A percentile compares a stretch with the other conserved stretches of the same genome.
Conservation (phyloP, 306 rosid species). For the Trifolium repens region DNA sequence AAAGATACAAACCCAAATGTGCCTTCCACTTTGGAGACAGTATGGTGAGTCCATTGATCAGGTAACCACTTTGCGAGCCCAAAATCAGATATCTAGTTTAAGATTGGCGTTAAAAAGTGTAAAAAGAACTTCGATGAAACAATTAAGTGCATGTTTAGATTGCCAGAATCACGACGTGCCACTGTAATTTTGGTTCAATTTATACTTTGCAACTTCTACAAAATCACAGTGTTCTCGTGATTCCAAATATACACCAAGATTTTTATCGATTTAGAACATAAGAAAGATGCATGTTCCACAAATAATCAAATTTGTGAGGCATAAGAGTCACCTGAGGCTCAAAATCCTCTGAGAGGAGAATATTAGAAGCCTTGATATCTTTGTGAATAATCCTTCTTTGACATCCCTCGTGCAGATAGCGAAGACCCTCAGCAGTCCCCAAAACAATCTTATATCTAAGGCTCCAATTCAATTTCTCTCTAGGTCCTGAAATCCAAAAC, state of each 20-base stretch:
- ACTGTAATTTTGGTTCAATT: not conserved
- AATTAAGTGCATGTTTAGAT: not conserved
- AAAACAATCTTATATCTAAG: conserved; percentile 70
- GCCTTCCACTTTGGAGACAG: conserved; percentile 90
- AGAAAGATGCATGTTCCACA: conserved; percentile 3
- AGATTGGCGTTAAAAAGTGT: conserved; percentile 39
- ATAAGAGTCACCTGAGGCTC: conserved; percentile 77
- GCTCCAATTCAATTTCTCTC: conserved; percentile 82
- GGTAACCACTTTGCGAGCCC: conserved; percentile 99
- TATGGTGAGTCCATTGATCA: conserved; percentile 96
- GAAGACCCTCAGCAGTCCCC: conserved; percentile 91
- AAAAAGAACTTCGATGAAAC: conserved; percentile 21
- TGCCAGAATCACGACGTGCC: not conserved
- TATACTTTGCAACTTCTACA: not conserved
- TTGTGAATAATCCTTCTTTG: conserved; percentile 97
- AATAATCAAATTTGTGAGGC: conserved; percentile 20
- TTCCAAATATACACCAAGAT: not conserved
- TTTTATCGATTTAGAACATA: conserved; percentile 23
- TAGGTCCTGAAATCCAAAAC: conserved; percentile 56
- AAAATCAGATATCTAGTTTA: conserved; percentile 85
- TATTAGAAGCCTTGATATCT: conserved; percentile 96
- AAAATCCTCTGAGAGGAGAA: conserved; percentile 84
- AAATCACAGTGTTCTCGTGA: not conserved
- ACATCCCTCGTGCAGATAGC: conserved; percentile 89
- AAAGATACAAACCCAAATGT: conserved; percentile 86